Base-by-base conservation (phyloP, 2,329 filamentous ascomycete species). In the Exophiala xenobiotica region DNA sequence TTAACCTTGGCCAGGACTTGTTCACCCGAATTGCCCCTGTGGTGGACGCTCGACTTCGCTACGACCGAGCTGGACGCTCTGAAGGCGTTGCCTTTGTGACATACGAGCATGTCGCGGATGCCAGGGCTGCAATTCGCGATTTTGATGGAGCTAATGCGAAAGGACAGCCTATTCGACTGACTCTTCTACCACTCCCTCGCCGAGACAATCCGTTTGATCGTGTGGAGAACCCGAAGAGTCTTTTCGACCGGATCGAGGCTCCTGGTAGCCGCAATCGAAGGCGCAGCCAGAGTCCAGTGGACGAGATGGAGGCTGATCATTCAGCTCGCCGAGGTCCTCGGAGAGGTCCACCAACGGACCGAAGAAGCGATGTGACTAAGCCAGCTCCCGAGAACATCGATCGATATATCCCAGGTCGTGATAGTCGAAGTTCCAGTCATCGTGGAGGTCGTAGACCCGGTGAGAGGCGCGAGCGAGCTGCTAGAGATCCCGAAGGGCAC, bases 91-190 rank as follows among this genome's bases (percentile, higher is more conserved):
- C 90, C 5, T 93, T 83, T 64, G 87, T 96, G 42, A 91, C 86
- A 6, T 96, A 95, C 71, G 80, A 85, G 60, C 76, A 74, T 49
- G 73, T 80, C 43, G 78, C 81, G 41, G 87, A 96, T 68, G 91
- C 91, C 7, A 74, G 79, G 61, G 77, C 80, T 39, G 91, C 91
- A 2, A 79, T 96, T 49, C 78, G 76, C 47, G 86, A 96, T 63
- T 96, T 87, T 65, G 86, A 96, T 66, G 89, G 89, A 49, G 90
- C 90, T 57, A 96, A 96, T 66, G 91, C 91, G 51, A 91, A 93
- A 62, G 86, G 87, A 42, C 88, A 92, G 70, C 90, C 89, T 3
- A 96, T 96, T 63, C 82, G 80, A 26, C 70, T 96, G 51, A 81
- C 80, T 0, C 74, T 92, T 24, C 68, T 92, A 35, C 77, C 83